Base-by-base conservation (phyloP, 805 yeast species). In the Metschnikowia similis region DNA sequence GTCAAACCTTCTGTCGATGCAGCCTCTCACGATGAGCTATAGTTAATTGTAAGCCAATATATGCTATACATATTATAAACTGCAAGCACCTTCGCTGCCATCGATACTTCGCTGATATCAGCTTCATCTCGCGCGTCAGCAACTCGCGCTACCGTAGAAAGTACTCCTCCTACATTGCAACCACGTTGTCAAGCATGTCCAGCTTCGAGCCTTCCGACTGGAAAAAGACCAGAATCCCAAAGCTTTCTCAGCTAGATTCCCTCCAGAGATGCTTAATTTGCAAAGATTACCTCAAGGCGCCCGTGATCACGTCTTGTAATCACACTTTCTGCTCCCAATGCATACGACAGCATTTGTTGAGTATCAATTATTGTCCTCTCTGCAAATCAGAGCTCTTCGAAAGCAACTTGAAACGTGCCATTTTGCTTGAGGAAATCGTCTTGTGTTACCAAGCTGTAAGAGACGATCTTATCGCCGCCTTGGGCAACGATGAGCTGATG, bases 271-370 rank as follows among this genome's bases (percentile, higher is more conserved):
- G 98, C 63, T 90, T 86, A 58, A 86, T 91, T 8, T 91, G 98
- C 66, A 88, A 90, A 59, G 97, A 89, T 52, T 81, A 85, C 55
- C 72, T 87, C 48, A 76, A 70, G 31, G 87, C 91, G 0, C 97
- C 98, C 1, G 88, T 89, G 35, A 68, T 86, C 39, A 87, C 97
- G 0, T 78, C 85, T 2, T 91, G 98, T 70, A 85, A 87, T 35
- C 97, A 91, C 65, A 84, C 91, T 0, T 91, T 89, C 64, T 91
- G 98, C 66, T 88, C 96, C 0, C 75, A 83, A 11, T 91, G 98
- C 64, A 87, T 91, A 29, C 74, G 96, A 50, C 80, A 85, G 53
- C 81, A 85, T 54, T 67, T 91, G 36, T 70, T 81, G n/a, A 66
- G 66, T 35, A 80, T 78, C 30, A 76, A 79, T 16, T 70, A 76